Conservation (phyloP, 139 green algal species). For the Desmodesmus armatus region DNA sequence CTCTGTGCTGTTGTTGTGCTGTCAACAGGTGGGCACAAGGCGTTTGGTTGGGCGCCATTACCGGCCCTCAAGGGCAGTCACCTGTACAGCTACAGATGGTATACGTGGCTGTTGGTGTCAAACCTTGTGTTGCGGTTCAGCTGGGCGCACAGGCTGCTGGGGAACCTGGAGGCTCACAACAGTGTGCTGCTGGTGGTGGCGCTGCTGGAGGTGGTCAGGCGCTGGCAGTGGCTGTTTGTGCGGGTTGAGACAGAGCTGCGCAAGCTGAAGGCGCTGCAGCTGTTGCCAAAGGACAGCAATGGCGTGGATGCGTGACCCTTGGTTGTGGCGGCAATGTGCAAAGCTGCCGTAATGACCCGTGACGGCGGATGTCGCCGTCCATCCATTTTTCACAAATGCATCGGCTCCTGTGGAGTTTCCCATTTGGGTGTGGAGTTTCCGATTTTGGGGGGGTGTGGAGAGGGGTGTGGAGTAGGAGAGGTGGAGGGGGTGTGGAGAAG, state of each 20-base stretch:
- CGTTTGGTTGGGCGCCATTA: not conserved
- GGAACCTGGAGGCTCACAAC: constrained; percentile 46
- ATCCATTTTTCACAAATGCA: too few species aligned
- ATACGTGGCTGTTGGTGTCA: constrained; percentile 76
- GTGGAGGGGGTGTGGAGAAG: too few species aligned
- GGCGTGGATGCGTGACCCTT: too few species aligned
- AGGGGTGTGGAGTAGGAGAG: too few species aligned
- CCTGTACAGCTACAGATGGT: constrained; percentile 68
- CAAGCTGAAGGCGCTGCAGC: constrained; percentile 69
- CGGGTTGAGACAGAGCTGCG: constrained; percentile 90
- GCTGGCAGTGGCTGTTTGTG: constrained; percentile 94
- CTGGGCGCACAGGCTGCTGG: constrained; percentile 78
- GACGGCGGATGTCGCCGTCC: too few species aligned
- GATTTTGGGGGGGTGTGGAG: too few species aligned
- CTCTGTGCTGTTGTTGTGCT: not conserved
- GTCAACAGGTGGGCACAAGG: not conserved
- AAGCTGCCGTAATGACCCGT: too few species aligned
- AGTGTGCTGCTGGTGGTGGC: constrained; percentile 70
- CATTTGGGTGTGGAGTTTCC: too few species aligned
- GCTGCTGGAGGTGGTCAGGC: constrained; percentile 71
- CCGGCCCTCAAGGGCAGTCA: constrained; percentile 11
- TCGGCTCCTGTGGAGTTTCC: too few species aligned
- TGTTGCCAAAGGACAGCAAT: too few species aligned
- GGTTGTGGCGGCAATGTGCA: too few species aligned
- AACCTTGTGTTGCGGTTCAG: constrained; percentile 85